These are phyloP conservation scores for Adansonia madagascariensis DNA, from an alignment of 441 rosid genomes.

Conservation along the genomic window DNA sequence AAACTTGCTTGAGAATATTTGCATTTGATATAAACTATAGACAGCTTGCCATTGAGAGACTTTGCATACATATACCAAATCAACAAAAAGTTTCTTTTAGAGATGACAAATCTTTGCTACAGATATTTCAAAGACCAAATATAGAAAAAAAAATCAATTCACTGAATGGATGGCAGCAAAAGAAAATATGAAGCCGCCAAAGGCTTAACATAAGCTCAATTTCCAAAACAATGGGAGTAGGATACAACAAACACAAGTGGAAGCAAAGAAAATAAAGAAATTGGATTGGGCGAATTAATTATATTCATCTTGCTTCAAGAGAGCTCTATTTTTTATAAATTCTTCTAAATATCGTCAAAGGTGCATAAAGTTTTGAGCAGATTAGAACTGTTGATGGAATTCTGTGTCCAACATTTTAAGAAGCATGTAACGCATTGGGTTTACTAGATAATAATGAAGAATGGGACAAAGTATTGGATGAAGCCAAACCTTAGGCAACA, in stretches of 20 bases:
- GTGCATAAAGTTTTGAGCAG: neutral
- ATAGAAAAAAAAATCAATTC: too few species aligned
- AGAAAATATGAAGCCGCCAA: neutral
- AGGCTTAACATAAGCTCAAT: neutral
- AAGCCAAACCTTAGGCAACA: neutral
- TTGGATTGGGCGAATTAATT: neutral
- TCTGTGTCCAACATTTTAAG: neutral
- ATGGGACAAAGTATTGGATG: neutral
- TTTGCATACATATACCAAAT: neutral
- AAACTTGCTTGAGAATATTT: neutral
- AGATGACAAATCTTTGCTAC: neutral
- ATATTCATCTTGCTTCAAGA: neutral
- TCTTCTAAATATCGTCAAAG: neutral
- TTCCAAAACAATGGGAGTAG: neutral
- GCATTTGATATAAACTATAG: neutral
- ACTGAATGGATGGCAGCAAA: neutral
- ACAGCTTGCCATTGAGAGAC: neutral
- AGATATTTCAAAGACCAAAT: too few species aligned
- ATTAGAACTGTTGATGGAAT: neutral
- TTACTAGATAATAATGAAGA: neutral
- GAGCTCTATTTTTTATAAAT: neutral
- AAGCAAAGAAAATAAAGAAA: neutral
- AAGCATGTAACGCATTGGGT: neutral
- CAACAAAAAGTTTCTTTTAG: neutral
- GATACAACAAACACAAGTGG: neutral